These are phyloP conservation scores for Fusarium odoratissimum DNA, from an alignment of 2,329 filamentous ascomycete species.

Conservation along the genomic window DNA sequence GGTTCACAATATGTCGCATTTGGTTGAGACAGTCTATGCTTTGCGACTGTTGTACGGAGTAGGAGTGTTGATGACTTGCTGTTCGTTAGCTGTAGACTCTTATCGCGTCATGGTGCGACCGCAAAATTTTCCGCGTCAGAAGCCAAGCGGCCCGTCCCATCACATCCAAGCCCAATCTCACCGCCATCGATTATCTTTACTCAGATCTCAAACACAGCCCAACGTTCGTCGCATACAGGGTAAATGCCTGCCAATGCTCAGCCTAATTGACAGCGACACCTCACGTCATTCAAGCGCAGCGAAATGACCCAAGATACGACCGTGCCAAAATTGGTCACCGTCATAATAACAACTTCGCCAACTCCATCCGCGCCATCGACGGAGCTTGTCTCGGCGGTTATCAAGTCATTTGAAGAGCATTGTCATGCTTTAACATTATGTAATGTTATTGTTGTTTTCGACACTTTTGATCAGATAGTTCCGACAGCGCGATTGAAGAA, in stretches of 20 bases:
- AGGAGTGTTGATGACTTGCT: not conserved
- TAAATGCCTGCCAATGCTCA: conserved; percentile 3
- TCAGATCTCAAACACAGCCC: conserved; percentile 5
- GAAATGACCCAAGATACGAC: conserved; percentile 18
- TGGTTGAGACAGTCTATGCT: not conserved
- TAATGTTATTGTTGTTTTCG: conserved; percentile 62
- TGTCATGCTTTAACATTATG: conserved; percentile 57
- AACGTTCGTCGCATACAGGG: conserved; percentile 9
- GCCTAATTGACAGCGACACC: not conserved
- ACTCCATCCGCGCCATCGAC: conserved; percentile 66
- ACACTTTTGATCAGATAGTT: conserved; percentile 62
- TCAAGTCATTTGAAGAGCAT: conserved; percentile 58
- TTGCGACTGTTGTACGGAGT: not conserved
- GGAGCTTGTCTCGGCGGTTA: conserved; percentile 60
- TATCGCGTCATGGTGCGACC: not conserved
- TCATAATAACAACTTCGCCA: conserved; percentile 65
- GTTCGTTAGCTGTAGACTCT: not conserved
- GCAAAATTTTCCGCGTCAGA: conserved; percentile 19
- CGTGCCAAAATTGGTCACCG: conserved; percentile 37
- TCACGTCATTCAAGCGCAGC: not conserved
- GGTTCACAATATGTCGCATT: not conserved
- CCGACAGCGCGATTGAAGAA: conserved; percentile 61
- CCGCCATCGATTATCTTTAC: conserved; percentile 5
- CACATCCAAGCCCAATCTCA: conserved; percentile 4
- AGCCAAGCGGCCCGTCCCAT: conserved; percentile 24